Evolutionary conservation across 148 eudicot genomes (phyloP), one percentile per base, ranked within the genome.

Genomic region (Chenopodium album): DNA sequence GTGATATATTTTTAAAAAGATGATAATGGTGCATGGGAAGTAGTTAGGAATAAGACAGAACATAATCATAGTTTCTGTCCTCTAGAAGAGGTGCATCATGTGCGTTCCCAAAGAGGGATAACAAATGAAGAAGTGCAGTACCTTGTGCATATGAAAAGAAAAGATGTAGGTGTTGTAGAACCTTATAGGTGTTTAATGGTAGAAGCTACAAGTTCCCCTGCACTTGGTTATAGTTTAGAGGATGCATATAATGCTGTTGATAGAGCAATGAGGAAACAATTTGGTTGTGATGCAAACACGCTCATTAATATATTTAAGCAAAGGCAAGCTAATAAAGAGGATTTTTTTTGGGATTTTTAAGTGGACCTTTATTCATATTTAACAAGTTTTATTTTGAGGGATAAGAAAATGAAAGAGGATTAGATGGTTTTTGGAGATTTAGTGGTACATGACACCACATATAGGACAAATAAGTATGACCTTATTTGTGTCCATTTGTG

Each of bases 281-380:
- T 23, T n/a, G 77, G 77, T 0, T 1, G 20, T 26, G 77, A 74
- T 74, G 29, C 77, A 47, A 74, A 50, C 12, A 23, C 59, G 0
- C 22, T 74, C 0, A 74, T 74, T 8, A 54, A 74, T 2, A n/a
- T 48, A 0, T 74, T 74, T 26, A 50, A 4, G n/a, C 50, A 50
- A 14, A 46, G 62, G 16, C 34, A 47, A 23, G 17, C 8, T 9
- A 74, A 47, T 12, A 20, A 74, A 1, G 28, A 48, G 1, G 77
- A 74, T 23, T 74, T 74, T 19, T 74, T 23, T n/a, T 74, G 17
- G 23, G 77, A 74, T 74, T 48, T 48, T 4, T 19, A 74, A 19
- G 12, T 74, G 7, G 77, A 74, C 26, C 23, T n/a, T 2, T 34
- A 74, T 22, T 4, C 31, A 9, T 20, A 19, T 2, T 3, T 74